Conservation (phyloP, 2,329 filamentous ascomycete species). For the Stagonosporopsis rhizophila region DNA sequence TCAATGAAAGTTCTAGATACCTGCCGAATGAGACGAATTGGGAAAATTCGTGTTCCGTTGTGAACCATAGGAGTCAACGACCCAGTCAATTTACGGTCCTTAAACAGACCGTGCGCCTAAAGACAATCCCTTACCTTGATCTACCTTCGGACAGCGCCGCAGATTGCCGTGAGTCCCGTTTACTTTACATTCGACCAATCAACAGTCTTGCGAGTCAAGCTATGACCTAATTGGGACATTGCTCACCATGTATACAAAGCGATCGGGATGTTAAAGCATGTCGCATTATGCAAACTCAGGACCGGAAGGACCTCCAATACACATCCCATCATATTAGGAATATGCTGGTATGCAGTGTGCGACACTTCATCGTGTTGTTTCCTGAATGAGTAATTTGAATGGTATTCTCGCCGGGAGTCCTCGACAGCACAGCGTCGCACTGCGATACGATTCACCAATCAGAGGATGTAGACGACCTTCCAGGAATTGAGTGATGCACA, state of each 20-base stretch:
- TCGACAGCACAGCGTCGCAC: neutral
- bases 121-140: neutral
- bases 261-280: neutral
- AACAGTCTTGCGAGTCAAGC: neutral
- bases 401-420: neutral
- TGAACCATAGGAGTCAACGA: no score
- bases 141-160: neutral
- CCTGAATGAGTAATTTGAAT: neutral
- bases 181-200: no score
- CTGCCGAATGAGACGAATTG: no score
- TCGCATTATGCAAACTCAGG: neutral
- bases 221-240: constrained; percentile 1
- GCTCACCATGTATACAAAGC: neutral
- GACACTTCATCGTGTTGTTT: neutral
- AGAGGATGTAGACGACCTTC: neutral
- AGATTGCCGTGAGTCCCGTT: neutral
- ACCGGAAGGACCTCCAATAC: neutral
- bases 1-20: no score
- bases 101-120: no score
- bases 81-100: neutral
- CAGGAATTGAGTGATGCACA: neutral
- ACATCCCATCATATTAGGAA: neutral
- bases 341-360: neutral
- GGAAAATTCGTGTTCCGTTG: neutral
- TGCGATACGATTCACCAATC: neutral